Base-by-base conservation (phyloP, 495 filamentous ascomycete genomes). In the Echria macrotheca region DNA sequence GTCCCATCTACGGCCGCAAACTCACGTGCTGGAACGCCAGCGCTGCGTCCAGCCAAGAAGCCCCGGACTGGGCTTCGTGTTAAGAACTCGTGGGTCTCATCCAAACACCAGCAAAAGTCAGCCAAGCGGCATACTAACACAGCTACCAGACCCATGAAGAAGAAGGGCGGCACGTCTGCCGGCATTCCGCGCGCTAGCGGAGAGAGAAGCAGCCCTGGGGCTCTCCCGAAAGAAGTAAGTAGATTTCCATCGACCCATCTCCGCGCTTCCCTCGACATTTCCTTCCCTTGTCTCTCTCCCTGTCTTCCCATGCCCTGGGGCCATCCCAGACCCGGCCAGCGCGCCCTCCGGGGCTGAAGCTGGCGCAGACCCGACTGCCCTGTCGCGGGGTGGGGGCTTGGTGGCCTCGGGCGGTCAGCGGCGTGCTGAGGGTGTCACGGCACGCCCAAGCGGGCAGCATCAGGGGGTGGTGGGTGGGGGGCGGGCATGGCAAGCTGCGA, bases 51-150 rank as follows among this genome's bases (percentile, higher is more conserved):
- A 26, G 61, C 68, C 49, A 82, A 82, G 67, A 79, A 72, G 55
- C 56, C 65, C 14, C 76, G 77, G 54, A 75, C 70, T 39, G 72
- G 78, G 47, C 71, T 82, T 48, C 76, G 81, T 37, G 75, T 84
- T 50, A 86, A 85, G 69, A 81, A 70, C 55, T 86, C 83, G 83
- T 86, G 71, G 79, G 83, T 83, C 7, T 38, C 43, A 44, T 32
- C 35, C 41, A 15, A 37, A 18, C n/a, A 3, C 35, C n/a, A 17
- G 12, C 17, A 14, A 15, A 2, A 7, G 2, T 17, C 10, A 35
- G 32, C 26, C 38, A n/a, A n/a, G n/a, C n/a, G n/a, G n/a, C n/a
- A n/a, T n/a, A n/a, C n/a, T n/a, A n/a, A n/a, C n/a, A n/a, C n/a
- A n/a, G n/a, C n/a, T n/a, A 52, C 47, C 26, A 80, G 76, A 37